These are phyloP conservation scores for Stylosanthes scabra DNA, from an alignment of 331 rosid species.

Conservation along the genomic window DNA sequence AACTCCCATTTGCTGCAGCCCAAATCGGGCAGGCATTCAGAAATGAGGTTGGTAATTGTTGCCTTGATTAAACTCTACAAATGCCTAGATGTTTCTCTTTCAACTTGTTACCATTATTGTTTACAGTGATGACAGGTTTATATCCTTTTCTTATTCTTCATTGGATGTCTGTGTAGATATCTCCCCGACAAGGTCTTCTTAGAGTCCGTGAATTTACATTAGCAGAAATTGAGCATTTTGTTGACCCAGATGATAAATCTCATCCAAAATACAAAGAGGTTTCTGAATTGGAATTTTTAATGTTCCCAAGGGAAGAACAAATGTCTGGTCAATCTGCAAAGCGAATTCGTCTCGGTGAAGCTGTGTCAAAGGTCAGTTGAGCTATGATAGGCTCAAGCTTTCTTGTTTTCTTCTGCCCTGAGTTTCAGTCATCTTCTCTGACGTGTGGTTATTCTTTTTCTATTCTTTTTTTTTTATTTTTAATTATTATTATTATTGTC, in stretches of 20 bases:
- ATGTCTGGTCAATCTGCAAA: constrained; percentile 83
- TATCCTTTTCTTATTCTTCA: background rate
- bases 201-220: constrained; percentile 95
- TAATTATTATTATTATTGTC: background rate
- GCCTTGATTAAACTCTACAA: background rate
- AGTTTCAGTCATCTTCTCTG: background rate
- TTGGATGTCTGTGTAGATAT: constrained; percentile 57
- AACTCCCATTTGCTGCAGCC: constrained; percentile 97
- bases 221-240: constrained; percentile 98
- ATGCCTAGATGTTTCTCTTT: background rate
- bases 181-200: constrained; percentile 98
- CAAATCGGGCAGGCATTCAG: constrained; percentile 96
- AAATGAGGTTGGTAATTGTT: constrained; percentile 71
- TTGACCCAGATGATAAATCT: constrained; percentile 91
- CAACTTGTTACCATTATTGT: background rate
- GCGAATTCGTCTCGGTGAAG: constrained; percentile 75
- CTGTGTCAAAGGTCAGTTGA: constrained; percentile 76
- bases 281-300: constrained; percentile 75
- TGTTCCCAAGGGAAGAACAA: constrained; percentile 95
- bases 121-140: background rate
- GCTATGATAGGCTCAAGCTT: constrained; percentile 9
- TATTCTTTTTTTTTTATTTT: background rate
- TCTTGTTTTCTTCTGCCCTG: background rate
- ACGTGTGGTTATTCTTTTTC: constrained; percentile 17
- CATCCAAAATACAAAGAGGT: constrained; percentile 84